A percentile compares a stretch with the other conserved stretches of the same genome.
These are phyloP conservation scores for Rhizopogon vesiculosus DNA, from an alignment of 768 basidiomycete species.

Conservation along the genomic window DNA sequence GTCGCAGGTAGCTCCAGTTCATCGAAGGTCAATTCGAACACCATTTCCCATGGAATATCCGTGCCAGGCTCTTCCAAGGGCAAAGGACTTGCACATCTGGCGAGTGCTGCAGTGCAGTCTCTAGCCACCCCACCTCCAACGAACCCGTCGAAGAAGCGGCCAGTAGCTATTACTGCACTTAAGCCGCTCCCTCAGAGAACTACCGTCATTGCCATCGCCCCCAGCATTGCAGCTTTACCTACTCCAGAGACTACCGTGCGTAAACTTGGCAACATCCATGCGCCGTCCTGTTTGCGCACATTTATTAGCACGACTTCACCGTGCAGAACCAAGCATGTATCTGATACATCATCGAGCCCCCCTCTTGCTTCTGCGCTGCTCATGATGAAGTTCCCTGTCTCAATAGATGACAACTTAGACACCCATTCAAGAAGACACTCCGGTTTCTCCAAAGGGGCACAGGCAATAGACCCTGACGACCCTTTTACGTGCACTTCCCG, in stretches of 20 bases:
- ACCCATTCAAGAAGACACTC: too few species aligned
- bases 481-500: not conserved
- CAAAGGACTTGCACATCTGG: not conserved
- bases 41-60: not conserved
- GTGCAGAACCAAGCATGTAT: not conserved
- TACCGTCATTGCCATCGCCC: not conserved
- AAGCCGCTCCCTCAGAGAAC: not conserved
- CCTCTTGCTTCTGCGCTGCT: not conserved
- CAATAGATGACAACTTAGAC: not conserved
- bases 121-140: conserved; percentile 9
- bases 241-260: conserved; percentile 15
- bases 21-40: not conserved
- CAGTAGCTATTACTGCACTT: not conserved
- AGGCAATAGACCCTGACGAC: not conserved
- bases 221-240: conserved; percentile 2
- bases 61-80: not conserved
- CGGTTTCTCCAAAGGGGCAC: not conserved
- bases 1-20: not conserved
- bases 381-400: not conserved
- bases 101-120: not conserved
- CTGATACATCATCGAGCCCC: not conserved
- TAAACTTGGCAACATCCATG: not conserved
- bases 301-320: not conserved
- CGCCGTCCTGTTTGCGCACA: not conserved
- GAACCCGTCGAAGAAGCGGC: not conserved